phyloP scores from a whole-genome alignment of 768 basidiomycete genomes.

The Brasilioporus rufonigricans region DNA sequence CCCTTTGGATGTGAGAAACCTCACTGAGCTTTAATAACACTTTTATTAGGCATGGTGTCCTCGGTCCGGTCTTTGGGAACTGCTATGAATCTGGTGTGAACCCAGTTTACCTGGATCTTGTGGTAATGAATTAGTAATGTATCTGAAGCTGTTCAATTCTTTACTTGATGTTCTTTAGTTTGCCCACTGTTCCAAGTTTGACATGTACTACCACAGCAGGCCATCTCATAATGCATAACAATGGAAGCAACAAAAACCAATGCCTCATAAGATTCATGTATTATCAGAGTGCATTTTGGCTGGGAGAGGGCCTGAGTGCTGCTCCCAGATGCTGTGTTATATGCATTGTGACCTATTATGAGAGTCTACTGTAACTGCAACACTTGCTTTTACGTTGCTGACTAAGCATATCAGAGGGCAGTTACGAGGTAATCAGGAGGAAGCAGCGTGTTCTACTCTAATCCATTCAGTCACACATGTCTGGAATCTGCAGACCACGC shows the following conservation, averaged over 20 bases:
- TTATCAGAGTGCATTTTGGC: too few species aligned
- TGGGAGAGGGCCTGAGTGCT: too few species aligned
- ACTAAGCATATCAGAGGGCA: conserved; percentile 15
- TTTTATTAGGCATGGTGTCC: conserved; percentile 18
- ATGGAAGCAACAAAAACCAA: too few species aligned
- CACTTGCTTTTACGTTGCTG: conserved; percentile 14
- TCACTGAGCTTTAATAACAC: neutral
- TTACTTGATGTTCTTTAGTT: neutral
- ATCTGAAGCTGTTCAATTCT: neutral
- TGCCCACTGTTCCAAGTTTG: neutral
- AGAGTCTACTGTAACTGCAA: too few species aligned
- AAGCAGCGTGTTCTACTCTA: neutral
- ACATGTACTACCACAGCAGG: neutral
- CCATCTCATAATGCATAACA: too few species aligned
- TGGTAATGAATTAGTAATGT: neutral
- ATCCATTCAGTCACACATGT: conserved; percentile 41
- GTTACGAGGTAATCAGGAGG: neutral
- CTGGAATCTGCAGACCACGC: conserved; percentile 90
- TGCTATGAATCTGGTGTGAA: conserved; percentile 22
- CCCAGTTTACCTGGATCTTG: conserved; percentile 13
- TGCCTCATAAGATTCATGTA: too few species aligned
- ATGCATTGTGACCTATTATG: too few species aligned
- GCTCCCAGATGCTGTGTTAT: too few species aligned
- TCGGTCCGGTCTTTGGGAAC: conserved; percentile 11
- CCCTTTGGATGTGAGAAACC: neutral